Percentiles rank a stretch among this genome's conserved stretches.
phyloP scores from a whole-genome alignment of 148 eudicot species.

The Gaultheria prostrata region DNA sequence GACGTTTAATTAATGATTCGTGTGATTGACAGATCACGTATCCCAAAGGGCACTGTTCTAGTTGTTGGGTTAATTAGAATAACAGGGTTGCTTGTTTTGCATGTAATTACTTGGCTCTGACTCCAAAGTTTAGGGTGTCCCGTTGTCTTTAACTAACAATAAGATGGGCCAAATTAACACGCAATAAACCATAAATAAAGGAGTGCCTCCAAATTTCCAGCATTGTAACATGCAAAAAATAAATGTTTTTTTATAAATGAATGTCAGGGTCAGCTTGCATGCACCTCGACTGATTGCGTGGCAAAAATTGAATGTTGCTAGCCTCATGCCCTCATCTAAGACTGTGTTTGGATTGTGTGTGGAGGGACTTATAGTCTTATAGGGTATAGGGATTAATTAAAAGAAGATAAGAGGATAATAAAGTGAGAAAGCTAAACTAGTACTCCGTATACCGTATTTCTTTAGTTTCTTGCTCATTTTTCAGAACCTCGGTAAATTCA shows the following conservation, averaged over 20 bases:
- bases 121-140: not conserved
- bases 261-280: too few relatives aligned
- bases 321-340: not conserved
- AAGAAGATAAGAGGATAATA: too few relatives aligned
- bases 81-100: conserved; percentile 13
- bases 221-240: conserved; percentile 11
- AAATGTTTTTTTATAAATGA: not conserved
- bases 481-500: too few relatives aligned
- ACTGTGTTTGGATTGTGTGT: not conserved
- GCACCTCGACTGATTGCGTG: too few relatives aligned
- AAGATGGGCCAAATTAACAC: conserved; percentile 11
- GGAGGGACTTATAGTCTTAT: not conserved
- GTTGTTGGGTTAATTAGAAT: not conserved
- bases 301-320: not conserved
- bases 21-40: conserved; percentile 4
- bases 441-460: too few relatives aligned
- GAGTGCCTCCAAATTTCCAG: conserved; percentile 3
- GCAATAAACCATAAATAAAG: not conserved
- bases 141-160: not conserved
- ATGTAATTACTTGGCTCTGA: conserved; percentile 4
- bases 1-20: not conserved
- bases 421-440: too few relatives aligned
- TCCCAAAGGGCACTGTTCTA: not conserved
- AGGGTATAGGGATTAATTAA: too few relatives aligned
- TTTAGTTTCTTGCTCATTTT: too few relatives aligned